Base-by-base conservation (phyloP, 2,329 filamentous ascomycete genomes). In the Trichoderma sp. region DNA sequence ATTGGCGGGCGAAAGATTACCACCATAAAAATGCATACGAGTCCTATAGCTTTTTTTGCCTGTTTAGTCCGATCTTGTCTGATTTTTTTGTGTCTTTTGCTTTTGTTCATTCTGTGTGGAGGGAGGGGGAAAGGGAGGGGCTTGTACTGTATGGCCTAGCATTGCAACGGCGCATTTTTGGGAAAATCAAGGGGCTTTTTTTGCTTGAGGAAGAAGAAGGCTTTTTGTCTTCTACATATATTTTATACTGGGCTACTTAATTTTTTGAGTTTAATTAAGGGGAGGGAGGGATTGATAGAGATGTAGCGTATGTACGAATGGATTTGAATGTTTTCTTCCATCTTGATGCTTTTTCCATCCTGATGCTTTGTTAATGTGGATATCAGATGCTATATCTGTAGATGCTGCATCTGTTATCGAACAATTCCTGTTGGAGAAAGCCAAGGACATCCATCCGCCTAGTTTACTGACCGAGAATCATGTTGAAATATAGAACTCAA, bases 161-260 rank as follows among this genome's bases (percentile, higher is more conserved):
- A 71, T 71, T 71, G 69, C 69, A 64, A 64, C 58, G 70, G 70
- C 70, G 70, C 70, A 36, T 65, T 24, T 24, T 53, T 53, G 61
- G 63, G 34, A 57, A 70, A 26, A 60, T 36, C 7, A 6, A 39
- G 15, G 6, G 6, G 11, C 11, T 24, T 28, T 28, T 24, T 58
- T 32, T n/a, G 6, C 2, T 58, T 6, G 51, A 6, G 12, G 34
- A 15, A 36, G 34, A n/a, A 30, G 56, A 26, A 30, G 2, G 53
- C 4, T 6, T 58, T 7, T 24, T 24, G 47, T 53, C 47, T 53
- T 53, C 11, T 24, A 24, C 24, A 53, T 53, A 14, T 24, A 24
- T 53, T 21, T 53, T 24, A 15, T 32, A 43, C 18, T 51, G 43
- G 43, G 18, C n/a, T 51, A 53, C 47, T 53, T 53, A 53, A 53